phyloP scores from a whole-genome alignment of 306 rosid species.

The Acacia acuminata region DNA sequence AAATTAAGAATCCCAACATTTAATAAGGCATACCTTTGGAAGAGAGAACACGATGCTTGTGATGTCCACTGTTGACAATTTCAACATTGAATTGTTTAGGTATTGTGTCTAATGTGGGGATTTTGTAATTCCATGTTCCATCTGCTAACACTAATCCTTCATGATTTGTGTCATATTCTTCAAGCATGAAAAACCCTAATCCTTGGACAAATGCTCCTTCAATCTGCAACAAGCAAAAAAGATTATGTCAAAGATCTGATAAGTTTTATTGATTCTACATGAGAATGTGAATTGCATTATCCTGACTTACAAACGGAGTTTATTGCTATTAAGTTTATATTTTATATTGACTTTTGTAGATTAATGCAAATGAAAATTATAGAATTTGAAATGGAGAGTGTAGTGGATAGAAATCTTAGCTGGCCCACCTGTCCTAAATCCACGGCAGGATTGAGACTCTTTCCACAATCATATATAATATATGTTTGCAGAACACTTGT shows the following conservation, averaged over 20 bases:
- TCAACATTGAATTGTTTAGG: constrained; percentile 84
- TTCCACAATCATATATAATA: constrained; percentile 92
- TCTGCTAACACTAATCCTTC: constrained; percentile 69
- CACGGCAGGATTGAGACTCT: constrained; percentile 93
- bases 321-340: too few species aligned
- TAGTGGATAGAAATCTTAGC: not conserved
- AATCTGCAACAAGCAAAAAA: constrained; percentile 57
- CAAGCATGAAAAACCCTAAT: constrained; percentile 85
- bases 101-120: constrained; percentile 84
- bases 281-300: not conserved
- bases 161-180: constrained; percentile 63
- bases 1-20: not conserved
- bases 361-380: too few species aligned
- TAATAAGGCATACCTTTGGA: constrained; percentile 71
- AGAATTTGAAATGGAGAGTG: not conserved
- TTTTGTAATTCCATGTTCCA: constrained; percentile 85
- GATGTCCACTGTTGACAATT: constrained; percentile 72
- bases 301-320: not conserved
- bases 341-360: too few species aligned
- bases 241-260: not conserved
- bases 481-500: constrained; percentile 70
- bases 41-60: constrained; percentile 75
- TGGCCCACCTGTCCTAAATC: constrained; percentile 85
- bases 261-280: constrained; percentile 6
- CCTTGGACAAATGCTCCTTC: constrained; percentile 98